Evolutionary conservation across 257 asterid species (phyloP).

Genomic region (Pogostemon cablin): DNA sequence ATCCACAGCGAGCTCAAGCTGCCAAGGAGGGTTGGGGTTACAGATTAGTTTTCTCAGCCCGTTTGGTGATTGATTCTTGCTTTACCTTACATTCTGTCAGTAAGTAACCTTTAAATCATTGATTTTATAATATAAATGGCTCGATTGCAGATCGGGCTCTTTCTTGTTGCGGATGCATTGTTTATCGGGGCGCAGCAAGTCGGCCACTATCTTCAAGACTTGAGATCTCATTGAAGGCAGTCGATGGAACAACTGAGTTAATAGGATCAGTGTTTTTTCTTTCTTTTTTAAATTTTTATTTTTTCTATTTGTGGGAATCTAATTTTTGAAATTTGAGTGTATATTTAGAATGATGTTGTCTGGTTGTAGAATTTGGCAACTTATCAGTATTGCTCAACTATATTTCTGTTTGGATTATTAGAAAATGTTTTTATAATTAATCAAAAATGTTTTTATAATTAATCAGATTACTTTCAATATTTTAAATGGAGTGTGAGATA

Average conservation of each 20-base stretch:
- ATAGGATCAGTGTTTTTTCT: no score
- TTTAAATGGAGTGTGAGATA: no score
- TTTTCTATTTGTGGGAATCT: no score
- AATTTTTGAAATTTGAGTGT: no score
- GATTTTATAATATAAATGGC: not conserved
- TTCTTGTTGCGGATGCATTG: conserved; percentile 3
- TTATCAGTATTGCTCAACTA: no score
- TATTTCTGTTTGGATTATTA: no score
- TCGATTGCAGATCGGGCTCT: not conserved
- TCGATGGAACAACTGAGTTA: not conserved
- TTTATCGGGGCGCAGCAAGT: conserved; percentile 15
- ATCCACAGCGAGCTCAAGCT: conserved; percentile 90
- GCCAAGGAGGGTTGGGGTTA: conserved; percentile 96
- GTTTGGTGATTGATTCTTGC: conserved; percentile 59
- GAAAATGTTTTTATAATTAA: no score
- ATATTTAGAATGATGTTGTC: no score
- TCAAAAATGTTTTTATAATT: no score
- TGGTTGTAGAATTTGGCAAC: no score
- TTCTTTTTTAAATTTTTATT: no score
- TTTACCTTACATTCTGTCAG: not conserved
- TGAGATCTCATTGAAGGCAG: conserved; percentile 18
- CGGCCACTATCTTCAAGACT: conserved; percentile 15
- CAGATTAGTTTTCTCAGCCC: conserved; percentile 78
- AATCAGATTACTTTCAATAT: no score
- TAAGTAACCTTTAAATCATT: not conserved